Conservation (phyloP, 768 basidiomycete genomes). For the Cantharellus cinnabarinus region DNA sequence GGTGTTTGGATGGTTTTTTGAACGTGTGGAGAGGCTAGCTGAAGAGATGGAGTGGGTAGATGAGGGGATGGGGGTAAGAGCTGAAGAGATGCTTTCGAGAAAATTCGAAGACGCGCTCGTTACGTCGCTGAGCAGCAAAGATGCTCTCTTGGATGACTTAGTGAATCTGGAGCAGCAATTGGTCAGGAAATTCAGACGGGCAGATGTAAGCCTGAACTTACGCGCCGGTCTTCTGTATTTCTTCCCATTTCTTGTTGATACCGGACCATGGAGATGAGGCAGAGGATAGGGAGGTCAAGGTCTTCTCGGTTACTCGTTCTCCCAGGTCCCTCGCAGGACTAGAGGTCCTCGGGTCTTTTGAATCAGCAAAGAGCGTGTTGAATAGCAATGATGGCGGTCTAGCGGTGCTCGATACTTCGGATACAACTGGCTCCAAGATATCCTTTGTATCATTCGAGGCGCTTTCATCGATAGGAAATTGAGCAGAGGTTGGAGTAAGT, state of each 20-base stretch:
- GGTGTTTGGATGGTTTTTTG: no score
- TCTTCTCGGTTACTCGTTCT: not conserved
- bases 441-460: no score
- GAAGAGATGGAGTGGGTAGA: not conserved
- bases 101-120: conserved; percentile 3
- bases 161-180: conserved; percentile 5
- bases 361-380: not conserved
- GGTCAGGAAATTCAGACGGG: not conserved
- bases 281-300: not conserved
- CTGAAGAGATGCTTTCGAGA: conserved; percentile 5
- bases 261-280: conserved; percentile 5
- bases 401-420: no score
- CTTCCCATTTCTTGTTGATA: conserved; percentile 11
- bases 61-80: conserved; percentile 1
- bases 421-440: no score
- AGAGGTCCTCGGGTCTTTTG: not conserved
- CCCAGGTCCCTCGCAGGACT: not conserved
- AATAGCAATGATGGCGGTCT: no score
- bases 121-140: conserved; percentile 10
- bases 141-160: conserved; percentile 11
- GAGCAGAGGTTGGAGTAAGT: not conserved
- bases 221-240: conserved; percentile 9
- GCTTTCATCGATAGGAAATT: not conserved
- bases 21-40: no score
- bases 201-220: conserved; percentile 1